phyloP scores from a whole-genome alignment of 1,139 yeast species.

The Yamadazyma triangularis region DNA sequence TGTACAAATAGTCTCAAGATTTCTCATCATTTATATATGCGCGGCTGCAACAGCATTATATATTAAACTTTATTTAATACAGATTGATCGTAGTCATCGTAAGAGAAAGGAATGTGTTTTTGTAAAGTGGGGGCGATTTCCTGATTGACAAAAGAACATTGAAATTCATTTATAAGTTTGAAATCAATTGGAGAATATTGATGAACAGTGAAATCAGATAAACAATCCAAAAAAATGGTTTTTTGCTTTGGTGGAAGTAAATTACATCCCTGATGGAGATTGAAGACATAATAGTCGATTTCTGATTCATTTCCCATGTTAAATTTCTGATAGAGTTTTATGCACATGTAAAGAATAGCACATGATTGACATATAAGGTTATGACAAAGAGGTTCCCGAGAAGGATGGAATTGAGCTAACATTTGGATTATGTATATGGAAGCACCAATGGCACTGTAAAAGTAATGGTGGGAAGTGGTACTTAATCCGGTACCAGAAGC shows the following conservation, averaged over 20 bases:
- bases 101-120: constrained; percentile 1
- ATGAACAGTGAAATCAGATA: constrained; percentile 1
- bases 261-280: background rate
- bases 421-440: constrained; percentile 5
- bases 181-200: background rate
- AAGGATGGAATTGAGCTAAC: background rate
- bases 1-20: too few species aligned
- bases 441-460: constrained; percentile 5
- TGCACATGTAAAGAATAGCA: constrained; percentile 4
- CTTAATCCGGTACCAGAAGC: background rate
- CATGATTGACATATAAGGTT: constrained; percentile 4
- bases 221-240: background rate
- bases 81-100: constrained; percentile 5
- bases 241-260: background rate
- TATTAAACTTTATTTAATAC: constrained; percentile 5
- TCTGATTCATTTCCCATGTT: constrained; percentile 2
- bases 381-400: background rate
- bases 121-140: constrained; percentile 13
- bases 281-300: constrained; percentile 4
- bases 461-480: constrained; percentile 2
- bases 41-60: too few species aligned
- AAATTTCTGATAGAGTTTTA: constrained; percentile 3
- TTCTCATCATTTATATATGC: too few species aligned
- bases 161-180: constrained; percentile 12
- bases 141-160: constrained; percentile 17